Base-by-base conservation (phyloP, 2,329 filamentous ascomycete genomes). In the Bisporella sp. region DNA sequence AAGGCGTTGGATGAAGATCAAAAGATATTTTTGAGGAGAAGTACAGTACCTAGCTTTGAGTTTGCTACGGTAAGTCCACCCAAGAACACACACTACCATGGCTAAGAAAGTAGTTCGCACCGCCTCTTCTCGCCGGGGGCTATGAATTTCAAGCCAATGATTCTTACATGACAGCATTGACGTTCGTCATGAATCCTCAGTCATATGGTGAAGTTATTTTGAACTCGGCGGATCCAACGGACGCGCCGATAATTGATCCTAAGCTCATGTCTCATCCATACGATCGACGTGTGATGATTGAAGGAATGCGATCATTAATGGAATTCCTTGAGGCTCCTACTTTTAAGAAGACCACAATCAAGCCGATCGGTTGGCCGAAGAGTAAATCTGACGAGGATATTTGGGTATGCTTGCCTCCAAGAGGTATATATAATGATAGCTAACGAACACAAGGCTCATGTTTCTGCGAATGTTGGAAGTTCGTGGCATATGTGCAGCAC, bases 1-100 rank as follows among this genome's bases (percentile, higher is more conserved):
- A 62, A 72, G 40, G 70, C 64, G 1, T 67, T 85, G 0, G 72
- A 77, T 0, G 48, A 55, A 0, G 49, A 66, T 0, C 66, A 71
- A 7, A 71, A 76, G 56, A 61, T 65, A 0, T 74, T 71, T 53
- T 61, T 84, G 1, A 62, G 60, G 41, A 68, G 68, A 21, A 67
- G 72, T 11, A 79, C 75, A 0, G 70, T 84, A 2, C 81, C 82
- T 0, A 72, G 77, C 45, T 82, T 73, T 55, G 81, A 85, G 56
- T 61, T 83, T 12, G 49, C 74, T 6, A 73, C 69, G n/a, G 35
- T 37, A 37, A 37, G 8, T 37, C 8, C 35, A 21, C 21, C 21
- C 21, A 21, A 21, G 21, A 21, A 21, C 35, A 39, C 35, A 39
- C 35, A 39, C 3, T 39, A 11, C 2, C 35, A 9, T 39, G 35